Evolutionary conservation across 2,329 filamentous ascomycete species (phyloP).

Genomic region (Ophiocordyceps camponoti-leonardi): DNA sequence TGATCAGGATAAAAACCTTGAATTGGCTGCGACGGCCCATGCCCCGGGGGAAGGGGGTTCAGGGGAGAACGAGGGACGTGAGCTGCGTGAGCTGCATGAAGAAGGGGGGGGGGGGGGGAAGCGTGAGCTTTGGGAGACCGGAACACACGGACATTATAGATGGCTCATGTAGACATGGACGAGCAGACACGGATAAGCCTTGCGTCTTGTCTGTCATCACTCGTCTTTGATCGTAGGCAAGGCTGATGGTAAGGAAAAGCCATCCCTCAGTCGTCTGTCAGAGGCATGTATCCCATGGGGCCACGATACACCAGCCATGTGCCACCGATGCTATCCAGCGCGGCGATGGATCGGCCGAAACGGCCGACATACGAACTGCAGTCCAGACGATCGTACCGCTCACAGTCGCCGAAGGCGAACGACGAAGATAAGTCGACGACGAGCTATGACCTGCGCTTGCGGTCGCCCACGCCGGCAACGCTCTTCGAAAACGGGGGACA

Average conservation of each 20-base stretch:
- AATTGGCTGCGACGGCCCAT: neutral
- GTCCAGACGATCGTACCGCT: neutral
- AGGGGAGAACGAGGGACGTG: no score
- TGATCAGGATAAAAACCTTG: neutral
- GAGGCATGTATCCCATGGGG: neutral
- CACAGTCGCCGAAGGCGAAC: neutral
- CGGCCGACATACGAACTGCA: no score
- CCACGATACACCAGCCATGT: neutral
- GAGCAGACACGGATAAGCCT: no score
- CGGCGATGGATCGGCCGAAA: no score
- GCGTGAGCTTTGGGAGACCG: no score
- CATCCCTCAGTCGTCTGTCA: neutral
- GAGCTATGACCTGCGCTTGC: neutral
- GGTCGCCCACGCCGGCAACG: neutral
- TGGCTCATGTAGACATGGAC: no score
- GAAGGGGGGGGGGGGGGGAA: neutral
- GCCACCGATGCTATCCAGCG: neutral
- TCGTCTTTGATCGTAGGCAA: no score
- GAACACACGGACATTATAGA: no score
- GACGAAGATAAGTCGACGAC: neutral
- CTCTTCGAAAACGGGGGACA: no score
- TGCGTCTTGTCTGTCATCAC: no score
- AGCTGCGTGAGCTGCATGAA: no score
- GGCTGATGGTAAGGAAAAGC: neutral
- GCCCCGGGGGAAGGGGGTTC: no score